Evolutionary conservation across 768 basidiomycete genomes (phyloP).

Genomic region (Trametopsis cervina): DNA sequence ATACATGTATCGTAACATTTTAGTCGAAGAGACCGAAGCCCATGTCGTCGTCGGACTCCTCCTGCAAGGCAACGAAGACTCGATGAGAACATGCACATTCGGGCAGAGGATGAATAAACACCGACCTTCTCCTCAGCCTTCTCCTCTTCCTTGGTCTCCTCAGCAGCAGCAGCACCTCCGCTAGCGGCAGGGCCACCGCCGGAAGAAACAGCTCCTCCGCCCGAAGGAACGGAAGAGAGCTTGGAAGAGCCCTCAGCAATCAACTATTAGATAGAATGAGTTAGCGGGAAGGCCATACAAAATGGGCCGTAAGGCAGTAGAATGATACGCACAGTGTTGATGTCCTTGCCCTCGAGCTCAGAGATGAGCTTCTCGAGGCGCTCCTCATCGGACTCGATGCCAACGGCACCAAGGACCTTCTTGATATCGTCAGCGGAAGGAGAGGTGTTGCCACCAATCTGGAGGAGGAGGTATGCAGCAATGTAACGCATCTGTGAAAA

Average conservation of each 20-base stretch:
- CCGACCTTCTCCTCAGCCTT: constrained; percentile 84
- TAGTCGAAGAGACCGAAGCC: constrained; percentile 99
- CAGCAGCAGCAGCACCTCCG: constrained; percentile 52
- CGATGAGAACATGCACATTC: constrained; percentile 3
- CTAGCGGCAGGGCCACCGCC: constrained; percentile 45
- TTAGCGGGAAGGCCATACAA: constrained; percentile 1
- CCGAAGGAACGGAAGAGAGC: constrained; percentile 96
- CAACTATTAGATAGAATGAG: constrained; percentile 41
- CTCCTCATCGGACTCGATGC: constrained; percentile 81
- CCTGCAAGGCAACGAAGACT: constrained; percentile 33
- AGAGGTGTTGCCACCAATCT: constrained; percentile 84
- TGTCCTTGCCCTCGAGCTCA: constrained; percentile 87
- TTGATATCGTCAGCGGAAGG: constrained; percentile 86
- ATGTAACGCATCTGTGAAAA: constrained; percentile 74
- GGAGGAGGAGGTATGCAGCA: constrained; percentile 96
- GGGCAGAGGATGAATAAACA: constrained; percentile 10
- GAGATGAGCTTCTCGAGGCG: constrained; percentile 78
- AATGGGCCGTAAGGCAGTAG: constrained; percentile 1
- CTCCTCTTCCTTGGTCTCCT: constrained; percentile 68
- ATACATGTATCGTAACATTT: constrained; percentile 18
- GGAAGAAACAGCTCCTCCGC: constrained; percentile 66
- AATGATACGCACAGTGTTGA: constrained; percentile 54
- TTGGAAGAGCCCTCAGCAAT: constrained; percentile 91
- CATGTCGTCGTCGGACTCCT: constrained; percentile 98
- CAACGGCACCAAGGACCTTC: constrained; percentile 78